Conservation (phyloP, 2,329 filamentous ascomycete genomes). For the Cladophialophora bantiana region DNA sequence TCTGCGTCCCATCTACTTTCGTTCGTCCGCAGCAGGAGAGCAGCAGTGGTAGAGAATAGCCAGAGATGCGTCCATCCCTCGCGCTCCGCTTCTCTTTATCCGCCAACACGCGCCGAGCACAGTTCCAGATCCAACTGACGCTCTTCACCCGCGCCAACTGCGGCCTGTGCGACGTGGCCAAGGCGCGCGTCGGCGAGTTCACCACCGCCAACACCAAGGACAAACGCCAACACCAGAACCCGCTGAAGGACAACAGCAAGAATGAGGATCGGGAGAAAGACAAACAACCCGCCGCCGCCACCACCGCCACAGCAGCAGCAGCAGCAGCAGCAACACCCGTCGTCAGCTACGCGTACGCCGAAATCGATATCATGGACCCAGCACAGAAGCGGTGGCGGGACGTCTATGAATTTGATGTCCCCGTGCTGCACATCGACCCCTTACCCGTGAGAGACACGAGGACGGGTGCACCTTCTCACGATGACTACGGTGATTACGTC, state of each 20-base stretch:
- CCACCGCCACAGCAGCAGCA: no score
- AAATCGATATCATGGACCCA: slow-evolving; percentile 65
- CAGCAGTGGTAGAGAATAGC: no score
- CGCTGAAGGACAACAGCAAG: slow-evolving; percentile 47
- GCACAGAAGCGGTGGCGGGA: slow-evolving; percentile 64
- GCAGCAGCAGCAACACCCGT: not conserved
- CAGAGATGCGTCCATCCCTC: slow-evolving; percentile 32
- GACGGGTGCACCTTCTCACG: no score
- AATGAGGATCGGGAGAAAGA: no score
- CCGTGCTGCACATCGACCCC: slow-evolving; percentile 65
- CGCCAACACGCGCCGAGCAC: no score
- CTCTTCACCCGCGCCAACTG: slow-evolving; percentile 68
- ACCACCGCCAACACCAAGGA: slow-evolving; percentile 33
- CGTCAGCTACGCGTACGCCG: slow-evolving; percentile 61
- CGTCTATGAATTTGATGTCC: slow-evolving; percentile 69
- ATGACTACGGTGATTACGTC: slow-evolving; percentile 33
- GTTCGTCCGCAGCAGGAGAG: no score
- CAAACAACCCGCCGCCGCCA: no score
- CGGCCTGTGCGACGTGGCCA: slow-evolving; percentile 67
- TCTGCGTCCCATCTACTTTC: no score
- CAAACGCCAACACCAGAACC: no score
- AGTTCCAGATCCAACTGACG: slow-evolving; percentile 55
- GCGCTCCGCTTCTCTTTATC: slow-evolving; percentile 21
- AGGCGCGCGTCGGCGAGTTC: slow-evolving; percentile 61
- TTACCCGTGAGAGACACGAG: no score